These are phyloP conservation scores for Sporobolomyces pararoseus DNA, from an alignment of 768 basidiomycete species.

Conservation along the genomic window DNA sequence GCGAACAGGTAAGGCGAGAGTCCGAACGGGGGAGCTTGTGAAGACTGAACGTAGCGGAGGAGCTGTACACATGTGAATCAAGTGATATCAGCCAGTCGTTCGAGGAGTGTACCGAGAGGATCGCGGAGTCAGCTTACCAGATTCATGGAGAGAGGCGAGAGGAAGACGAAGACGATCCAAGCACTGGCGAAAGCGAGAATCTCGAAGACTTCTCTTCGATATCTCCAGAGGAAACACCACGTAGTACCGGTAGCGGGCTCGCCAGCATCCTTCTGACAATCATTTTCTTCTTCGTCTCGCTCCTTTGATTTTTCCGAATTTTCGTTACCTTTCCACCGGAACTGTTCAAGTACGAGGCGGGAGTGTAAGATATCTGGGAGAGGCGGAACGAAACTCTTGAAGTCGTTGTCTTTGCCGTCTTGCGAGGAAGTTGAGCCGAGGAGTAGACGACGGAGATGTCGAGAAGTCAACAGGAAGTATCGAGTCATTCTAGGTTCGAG, in stretches of 20 bases:
- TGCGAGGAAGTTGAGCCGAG: background rate
- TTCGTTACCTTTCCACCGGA: slow-evolving; percentile 24
- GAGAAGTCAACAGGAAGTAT: slow-evolving; percentile 9
- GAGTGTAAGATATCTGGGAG: slow-evolving; percentile 22
- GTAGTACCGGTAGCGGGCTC: background rate
- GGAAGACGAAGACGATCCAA: slow-evolving; percentile 36
- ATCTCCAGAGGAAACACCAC: slow-evolving; percentile 14
- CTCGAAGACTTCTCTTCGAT: background rate
- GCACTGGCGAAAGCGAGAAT: slow-evolving; percentile 24
- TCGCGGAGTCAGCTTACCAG: too few relatives aligned
- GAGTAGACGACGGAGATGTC: background rate
- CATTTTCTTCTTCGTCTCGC: background rate
- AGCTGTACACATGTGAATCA: slow-evolving; percentile 6
- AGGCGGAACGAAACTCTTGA: slow-evolving; percentile 15
- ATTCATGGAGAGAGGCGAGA: slow-evolving; percentile 35
- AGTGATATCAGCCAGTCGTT: background rate
- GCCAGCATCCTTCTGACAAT: background rate
- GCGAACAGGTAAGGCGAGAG: slow-evolving; percentile 35
- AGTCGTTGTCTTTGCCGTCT: background rate
- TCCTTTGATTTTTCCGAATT: background rate
- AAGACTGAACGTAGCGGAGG: slow-evolving; percentile 35
- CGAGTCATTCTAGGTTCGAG: slow-evolving; percentile 29
- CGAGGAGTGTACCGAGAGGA: background rate
- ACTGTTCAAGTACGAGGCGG: slow-evolving; percentile 4
- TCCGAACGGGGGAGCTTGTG: slow-evolving; percentile 7